A percentile compares a stretch with the other conserved stretches of the same genome.
Conservation (phyloP, 257 asterid species). For the Nicotiana undulata region DNA sequence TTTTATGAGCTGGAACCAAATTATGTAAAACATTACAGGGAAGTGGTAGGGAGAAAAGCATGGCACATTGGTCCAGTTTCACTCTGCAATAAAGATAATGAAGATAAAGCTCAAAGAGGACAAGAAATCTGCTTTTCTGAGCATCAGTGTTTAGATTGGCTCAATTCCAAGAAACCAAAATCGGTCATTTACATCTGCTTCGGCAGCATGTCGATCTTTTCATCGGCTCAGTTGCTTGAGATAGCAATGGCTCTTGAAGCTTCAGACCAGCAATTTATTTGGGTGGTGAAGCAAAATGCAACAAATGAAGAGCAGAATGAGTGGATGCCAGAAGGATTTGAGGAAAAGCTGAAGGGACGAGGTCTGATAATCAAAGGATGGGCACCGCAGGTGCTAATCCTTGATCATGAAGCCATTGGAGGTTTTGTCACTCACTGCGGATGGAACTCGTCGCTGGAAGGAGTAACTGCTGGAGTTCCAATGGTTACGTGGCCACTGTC, state of each 20-base stretch:
- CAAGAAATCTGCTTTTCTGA: neutral
- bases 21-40: conserved; percentile 19
- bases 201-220: conserved; percentile 29
- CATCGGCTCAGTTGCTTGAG: conserved; percentile 29
- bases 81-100: conserved; percentile 11
- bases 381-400: conserved; percentile 21
- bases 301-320: neutral
- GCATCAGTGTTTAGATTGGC: conserved; percentile 31
- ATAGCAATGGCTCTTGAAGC: conserved; percentile 31
- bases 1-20: conserved; percentile 38
- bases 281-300: conserved; percentile 18
- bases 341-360: conserved; percentile 12
- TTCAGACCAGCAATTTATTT: conserved; percentile 24
- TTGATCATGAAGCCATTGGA: conserved; percentile 28
- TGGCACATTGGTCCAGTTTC: conserved; percentile 36
- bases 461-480: conserved; percentile 32
- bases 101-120: conserved; percentile 20
- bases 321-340: conserved; percentile 24
- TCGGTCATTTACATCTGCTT: conserved; percentile 30
- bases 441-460: conserved; percentile 35
- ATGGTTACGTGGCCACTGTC: conserved; percentile 49
- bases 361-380: conserved; percentile 29
- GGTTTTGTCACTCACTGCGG: conserved; percentile 45
- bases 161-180: conserved; percentile 25
- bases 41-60: conserved; percentile 15